A percentile compares a stretch with the other conserved stretches of the same genome.
phyloP scores from a whole-genome alignment of 805 yeast species.

The Isabelozyma heimii region DNA sequence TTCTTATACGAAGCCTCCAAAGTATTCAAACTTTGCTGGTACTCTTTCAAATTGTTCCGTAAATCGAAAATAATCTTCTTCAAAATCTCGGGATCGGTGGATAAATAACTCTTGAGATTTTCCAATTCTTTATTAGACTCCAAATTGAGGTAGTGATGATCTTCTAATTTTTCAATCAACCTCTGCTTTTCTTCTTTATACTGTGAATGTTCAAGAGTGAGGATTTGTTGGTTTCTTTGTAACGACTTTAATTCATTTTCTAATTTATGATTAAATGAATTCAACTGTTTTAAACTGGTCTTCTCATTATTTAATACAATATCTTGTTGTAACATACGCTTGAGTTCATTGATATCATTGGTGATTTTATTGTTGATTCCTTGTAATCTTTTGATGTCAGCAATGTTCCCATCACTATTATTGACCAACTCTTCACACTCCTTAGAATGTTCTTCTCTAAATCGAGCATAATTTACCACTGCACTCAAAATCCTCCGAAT shows the following conservation, averaged over 20 bases:
- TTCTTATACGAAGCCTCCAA: constrained; percentile 48
- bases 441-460: constrained; percentile 70
- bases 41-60: constrained; percentile 39
- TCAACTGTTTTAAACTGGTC: constrained; percentile 37
- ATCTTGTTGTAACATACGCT: constrained; percentile 29
- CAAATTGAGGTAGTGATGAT: constrained; percentile 52
- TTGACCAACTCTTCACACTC: constrained; percentile 65
- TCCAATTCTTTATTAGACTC: constrained; percentile 60
- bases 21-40: constrained; percentile 19
- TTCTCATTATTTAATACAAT: constrained; percentile 22
- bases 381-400: constrained; percentile 31
- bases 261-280: constrained; percentile 48
- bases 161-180: constrained; percentile 58
- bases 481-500: constrained; percentile 71
- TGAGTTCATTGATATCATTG: constrained; percentile 12
- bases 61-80: constrained; percentile 53
- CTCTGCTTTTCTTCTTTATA: constrained; percentile 64
- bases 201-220: constrained; percentile 58
- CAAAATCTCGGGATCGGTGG: constrained; percentile 58
- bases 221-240: constrained; percentile 59
- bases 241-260: constrained; percentile 62
- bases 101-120: constrained; percentile 55
- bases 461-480: constrained; percentile 80
- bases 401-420: constrained; percentile 49
- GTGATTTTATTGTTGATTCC: constrained; percentile 39